Conservation (phyloP, 2,329 filamentous ascomycete genomes). For the Hymenotorrendiella dingleyae region DNA sequence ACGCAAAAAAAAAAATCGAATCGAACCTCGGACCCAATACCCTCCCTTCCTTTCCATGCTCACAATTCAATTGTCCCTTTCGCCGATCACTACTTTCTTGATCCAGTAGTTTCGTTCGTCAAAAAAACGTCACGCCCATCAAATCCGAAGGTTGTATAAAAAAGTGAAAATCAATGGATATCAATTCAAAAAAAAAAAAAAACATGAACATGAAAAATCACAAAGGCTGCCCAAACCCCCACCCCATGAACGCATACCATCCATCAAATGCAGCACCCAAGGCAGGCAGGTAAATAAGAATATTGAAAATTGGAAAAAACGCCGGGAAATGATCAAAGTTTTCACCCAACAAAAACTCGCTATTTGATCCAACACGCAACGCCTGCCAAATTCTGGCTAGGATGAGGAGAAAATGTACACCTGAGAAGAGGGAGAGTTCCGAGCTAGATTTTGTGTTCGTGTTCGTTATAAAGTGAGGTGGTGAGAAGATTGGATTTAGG, state of each 20-base stretch:
- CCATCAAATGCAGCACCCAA: background rate
- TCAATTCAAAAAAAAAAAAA: slow-evolving; percentile 8
- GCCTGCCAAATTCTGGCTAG: slow-evolving; percentile 10
- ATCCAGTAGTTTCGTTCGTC: too few species aligned
- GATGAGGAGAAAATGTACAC: slow-evolving; percentile 13
- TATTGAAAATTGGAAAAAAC: too few species aligned
- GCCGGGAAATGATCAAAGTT: slow-evolving; percentile 4
- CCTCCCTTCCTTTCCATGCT: too few species aligned
- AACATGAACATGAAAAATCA: too few species aligned
- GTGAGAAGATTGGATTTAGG: slow-evolving; percentile 5
- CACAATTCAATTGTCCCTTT: too few species aligned
- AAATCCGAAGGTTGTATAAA: slow-evolving; percentile 2
- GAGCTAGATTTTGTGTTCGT: slow-evolving; percentile 5
- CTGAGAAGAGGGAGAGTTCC: slow-evolving; percentile 3
- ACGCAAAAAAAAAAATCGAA: too few species aligned
- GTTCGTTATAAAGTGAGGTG: background rate
- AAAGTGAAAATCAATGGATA: slow-evolving; percentile 11
- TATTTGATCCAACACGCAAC: slow-evolving; percentile 16
- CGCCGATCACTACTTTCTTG: background rate
- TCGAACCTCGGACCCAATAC: too few species aligned
- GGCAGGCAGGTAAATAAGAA: slow-evolving; percentile 2
- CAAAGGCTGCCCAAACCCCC: too few species aligned
- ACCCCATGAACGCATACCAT: too few species aligned
- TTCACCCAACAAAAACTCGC: slow-evolving; percentile 10
- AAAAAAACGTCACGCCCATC: too few species aligned